Evolutionary conservation across 169 alveolate genomes (phyloP), one percentile per base, ranked within the genome.

Genomic region (Babesia gibsoni): DNA sequence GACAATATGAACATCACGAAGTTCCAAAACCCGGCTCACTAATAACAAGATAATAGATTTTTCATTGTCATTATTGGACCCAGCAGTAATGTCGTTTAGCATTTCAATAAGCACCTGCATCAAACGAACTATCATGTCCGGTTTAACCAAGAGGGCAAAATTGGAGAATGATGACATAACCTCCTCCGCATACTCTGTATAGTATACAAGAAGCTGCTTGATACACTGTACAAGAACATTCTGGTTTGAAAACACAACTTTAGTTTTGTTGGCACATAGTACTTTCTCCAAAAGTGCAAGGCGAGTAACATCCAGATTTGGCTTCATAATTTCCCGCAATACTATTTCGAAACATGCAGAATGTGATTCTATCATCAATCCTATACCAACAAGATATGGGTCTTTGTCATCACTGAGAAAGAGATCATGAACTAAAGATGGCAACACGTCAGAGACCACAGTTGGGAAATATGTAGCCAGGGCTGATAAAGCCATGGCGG

Each of bases 221-320:
- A 61, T 8, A 46, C 72, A 61, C 29, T 23, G 25, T 22, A 36
- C 6, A 4, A 61, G 58, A 16, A 61, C 59, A n/a, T 33, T 36
- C 35, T 41, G 72, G 36, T 27, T 30, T 6, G 72, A 61, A 33
- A 61, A 45, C 4, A 45, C 58, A 29, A 61, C 72, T 23, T 61
- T 61, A 1, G 72, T 33, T 4, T 37, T 7, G 20, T 57, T 58
- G n/a, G 65, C 53, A 41, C 69, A 57, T 3, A 69, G 32, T 23
- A 69, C 25, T 10, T 63, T 37, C 37, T 69, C 81, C 36, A 69
- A 39, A 23, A 69, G 72, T 9, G 72, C 65, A 39, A 69, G 57
- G 4, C 81, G 59, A 4, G 43, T 56, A 1, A 69, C 57, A 23
- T 69, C 73, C 8, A 57, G 3, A 7, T 61, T 58, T 2, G 58